Percentiles rank a stretch among this genome's conserved stretches.
Conservation (phyloP, 768 basidiomycete genomes). For the Lactarius evosmus region DNA sequence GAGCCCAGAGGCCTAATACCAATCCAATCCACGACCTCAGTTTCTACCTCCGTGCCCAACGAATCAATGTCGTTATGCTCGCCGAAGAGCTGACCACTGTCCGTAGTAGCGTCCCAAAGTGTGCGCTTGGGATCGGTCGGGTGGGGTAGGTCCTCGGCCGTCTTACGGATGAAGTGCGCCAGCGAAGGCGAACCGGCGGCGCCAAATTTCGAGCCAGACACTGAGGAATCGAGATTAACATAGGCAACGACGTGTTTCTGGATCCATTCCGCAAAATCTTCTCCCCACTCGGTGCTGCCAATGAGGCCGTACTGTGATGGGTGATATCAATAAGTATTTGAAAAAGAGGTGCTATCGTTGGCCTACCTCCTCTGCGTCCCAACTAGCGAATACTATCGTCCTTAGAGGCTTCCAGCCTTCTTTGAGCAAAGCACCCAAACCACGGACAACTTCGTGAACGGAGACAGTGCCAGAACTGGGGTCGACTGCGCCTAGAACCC, state of each 20-base stretch:
- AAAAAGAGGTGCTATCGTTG: conserved; percentile 9
- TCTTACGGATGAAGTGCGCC: conserved; percentile 64
- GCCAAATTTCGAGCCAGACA: conserved; percentile 57
- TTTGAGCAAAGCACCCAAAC: conserved; percentile 62
- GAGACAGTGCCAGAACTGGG: conserved; percentile 79
- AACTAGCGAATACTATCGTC: conserved; percentile 72
- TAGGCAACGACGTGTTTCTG: conserved; percentile 79
- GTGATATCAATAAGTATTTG: neutral
- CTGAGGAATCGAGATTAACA: conserved; percentile 76
- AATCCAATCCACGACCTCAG: conserved; percentile 36
- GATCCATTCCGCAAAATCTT: conserved; percentile 86
- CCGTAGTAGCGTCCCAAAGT: conserved; percentile 75
- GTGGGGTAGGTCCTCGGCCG: conserved; percentile 71
- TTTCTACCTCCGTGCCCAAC: conserved; percentile 39
- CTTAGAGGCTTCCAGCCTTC: conserved; percentile 83
- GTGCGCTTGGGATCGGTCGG: conserved; percentile 61
- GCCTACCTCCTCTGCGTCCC: conserved; percentile 71
- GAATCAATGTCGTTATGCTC: conserved; percentile 45
- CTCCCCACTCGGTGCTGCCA: conserved; percentile 91
- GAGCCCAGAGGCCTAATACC: conserved; percentile 68
- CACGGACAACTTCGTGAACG: conserved; percentile 72
- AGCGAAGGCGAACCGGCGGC: conserved; percentile 74
- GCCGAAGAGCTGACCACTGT: conserved; percentile 52
- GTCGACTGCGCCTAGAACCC: conserved; percentile 81
- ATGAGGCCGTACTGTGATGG: conserved; percentile 55